These are phyloP conservation scores for Corynespora cassiicola DNA, from an alignment of 2,329 filamentous ascomycete species.

Conservation along the genomic window DNA sequence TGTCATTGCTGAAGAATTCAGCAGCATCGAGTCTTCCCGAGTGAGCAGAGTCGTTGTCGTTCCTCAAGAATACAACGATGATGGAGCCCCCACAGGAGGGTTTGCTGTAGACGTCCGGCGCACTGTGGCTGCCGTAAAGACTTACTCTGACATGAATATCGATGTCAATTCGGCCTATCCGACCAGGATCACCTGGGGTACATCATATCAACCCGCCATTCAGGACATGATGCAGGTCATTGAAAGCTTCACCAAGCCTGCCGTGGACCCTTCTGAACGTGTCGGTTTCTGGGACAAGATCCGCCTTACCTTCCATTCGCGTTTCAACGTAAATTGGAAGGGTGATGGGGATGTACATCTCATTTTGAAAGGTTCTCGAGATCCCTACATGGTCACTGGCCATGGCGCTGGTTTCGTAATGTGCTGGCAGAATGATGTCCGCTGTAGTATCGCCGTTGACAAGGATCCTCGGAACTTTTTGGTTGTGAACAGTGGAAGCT, in stretches of 20 bases:
- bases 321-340: slow-evolving; percentile 88
- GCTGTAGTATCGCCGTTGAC: slow-evolving; percentile 82
- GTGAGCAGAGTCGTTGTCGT: slow-evolving; percentile 84
- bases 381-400: slow-evolving; percentile 92
- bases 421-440: slow-evolving; percentile 97
- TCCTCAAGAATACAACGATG: slow-evolving; percentile 65
- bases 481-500: slow-evolving; percentile 94
- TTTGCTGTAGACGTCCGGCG: slow-evolving; percentile 87
- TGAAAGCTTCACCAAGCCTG: slow-evolving; percentile 95
- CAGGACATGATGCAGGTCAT: slow-evolving; percentile 99
- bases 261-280: slow-evolving; percentile 88
- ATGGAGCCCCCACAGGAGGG: slow-evolving; percentile 67
- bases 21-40: slow-evolving; percentile 79
- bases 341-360: slow-evolving; percentile 95
- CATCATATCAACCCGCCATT: slow-evolving; percentile 95
- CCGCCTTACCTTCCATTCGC: slow-evolving; percentile 89
- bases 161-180: slow-evolving; percentile 93
- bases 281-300: slow-evolving; percentile 99
- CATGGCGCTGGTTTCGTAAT: slow-evolving; percentile 95
- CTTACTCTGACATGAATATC: slow-evolving; percentile 89
- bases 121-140: slow-evolving; percentile 94
- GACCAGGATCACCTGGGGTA: slow-evolving; percentile 95
- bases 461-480: slow-evolving; percentile 93
- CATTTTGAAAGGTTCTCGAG: slow-evolving; percentile 86
- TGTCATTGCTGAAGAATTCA: slow-evolving; percentile 92